phyloP scores from a whole-genome alignment of 805 yeast species.

The Kregervanrija delftensis region DNA sequence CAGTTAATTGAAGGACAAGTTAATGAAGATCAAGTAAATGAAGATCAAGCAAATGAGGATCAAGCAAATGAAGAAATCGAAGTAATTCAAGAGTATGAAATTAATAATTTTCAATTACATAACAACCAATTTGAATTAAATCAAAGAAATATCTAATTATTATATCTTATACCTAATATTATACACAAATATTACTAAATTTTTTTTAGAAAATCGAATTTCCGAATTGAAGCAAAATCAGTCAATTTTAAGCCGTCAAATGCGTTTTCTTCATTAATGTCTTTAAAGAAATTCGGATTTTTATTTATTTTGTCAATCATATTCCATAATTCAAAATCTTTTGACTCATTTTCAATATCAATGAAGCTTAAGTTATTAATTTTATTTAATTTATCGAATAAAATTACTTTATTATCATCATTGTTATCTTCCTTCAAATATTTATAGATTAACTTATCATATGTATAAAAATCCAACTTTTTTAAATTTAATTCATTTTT shows the following conservation, averaged over 20 bases:
- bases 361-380: constrained; percentile 4
- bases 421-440: background rate
- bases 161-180: background rate
- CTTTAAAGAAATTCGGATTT: constrained; percentile 3
- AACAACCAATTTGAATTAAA: too few species aligned
- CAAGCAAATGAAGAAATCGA: background rate
- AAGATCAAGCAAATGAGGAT: background rate
- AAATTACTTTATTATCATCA: background rate
- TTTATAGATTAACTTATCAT: too few species aligned
- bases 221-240: constrained; percentile 15
- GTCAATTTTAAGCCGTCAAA: constrained; percentile 15
- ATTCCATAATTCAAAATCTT: constrained; percentile 9
- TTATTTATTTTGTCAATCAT: constrained; percentile 7
- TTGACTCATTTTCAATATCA: constrained; percentile 5
- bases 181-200: background rate
- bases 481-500: too few species aligned
- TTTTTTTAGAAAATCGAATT: constrained; percentile 6
- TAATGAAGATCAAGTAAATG: background rate
- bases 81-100: background rate
- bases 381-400: background rate
- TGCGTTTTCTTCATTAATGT: constrained; percentile 8
- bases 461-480: too few species aligned
- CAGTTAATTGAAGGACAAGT: background rate
- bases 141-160: too few species aligned
- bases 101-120: too few species aligned